Percentiles rank a stretch among this genome's conserved stretches.
These are phyloP conservation scores for Podaxis sp. DNA, from an alignment of 768 basidiomycete species.

Conservation along the genomic window DNA sequence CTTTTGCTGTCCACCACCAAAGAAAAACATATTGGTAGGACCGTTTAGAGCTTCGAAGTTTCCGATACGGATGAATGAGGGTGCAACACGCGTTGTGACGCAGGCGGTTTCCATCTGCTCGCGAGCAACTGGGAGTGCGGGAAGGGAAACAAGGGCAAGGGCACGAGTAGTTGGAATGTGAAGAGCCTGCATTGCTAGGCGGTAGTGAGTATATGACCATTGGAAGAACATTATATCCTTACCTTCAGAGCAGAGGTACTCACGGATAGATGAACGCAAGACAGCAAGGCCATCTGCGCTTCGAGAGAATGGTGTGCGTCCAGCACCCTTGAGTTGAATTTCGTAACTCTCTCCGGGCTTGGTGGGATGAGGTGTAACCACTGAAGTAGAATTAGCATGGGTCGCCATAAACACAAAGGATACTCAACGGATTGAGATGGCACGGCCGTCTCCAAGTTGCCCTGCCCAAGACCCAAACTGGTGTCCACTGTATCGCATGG, in stretches of 20 bases:
- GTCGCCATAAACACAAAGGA: neutral
- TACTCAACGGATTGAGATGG: constrained; percentile 73
- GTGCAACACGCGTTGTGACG: constrained; percentile 78
- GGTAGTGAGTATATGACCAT: neutral
- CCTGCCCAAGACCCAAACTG: constrained; percentile 91
- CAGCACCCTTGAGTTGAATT: constrained; percentile 92
- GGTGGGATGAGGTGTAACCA: constrained; percentile 73
- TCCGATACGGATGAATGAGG: constrained; percentile 91
- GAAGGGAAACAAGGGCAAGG: constrained; percentile 74
- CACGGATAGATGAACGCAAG: constrained; percentile 89
- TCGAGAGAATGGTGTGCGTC: constrained; percentile 91
- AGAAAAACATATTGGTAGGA: constrained; percentile 59
- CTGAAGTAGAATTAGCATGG: constrained; percentile 35
- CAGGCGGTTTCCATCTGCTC: constrained; percentile 74
- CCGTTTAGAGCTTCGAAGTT: constrained; percentile 86
- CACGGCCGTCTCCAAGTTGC: constrained; percentile 94
- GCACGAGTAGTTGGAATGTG: constrained; percentile 88
- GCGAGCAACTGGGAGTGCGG: constrained; percentile 69
- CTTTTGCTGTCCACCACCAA: constrained; percentile 76
- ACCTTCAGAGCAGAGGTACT: constrained; percentile 94
- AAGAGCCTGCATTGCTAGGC: constrained; percentile 61
- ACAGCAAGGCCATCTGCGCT: constrained; percentile 95
- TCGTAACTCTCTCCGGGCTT: constrained; percentile 64
- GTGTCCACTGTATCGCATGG: constrained; percentile 87
- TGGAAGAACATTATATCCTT: constrained; percentile 15